Evolutionary conservation across 2,329 filamentous ascomycete genomes (phyloP).

Genomic region (Coleophoma eucalyptorum): DNA sequence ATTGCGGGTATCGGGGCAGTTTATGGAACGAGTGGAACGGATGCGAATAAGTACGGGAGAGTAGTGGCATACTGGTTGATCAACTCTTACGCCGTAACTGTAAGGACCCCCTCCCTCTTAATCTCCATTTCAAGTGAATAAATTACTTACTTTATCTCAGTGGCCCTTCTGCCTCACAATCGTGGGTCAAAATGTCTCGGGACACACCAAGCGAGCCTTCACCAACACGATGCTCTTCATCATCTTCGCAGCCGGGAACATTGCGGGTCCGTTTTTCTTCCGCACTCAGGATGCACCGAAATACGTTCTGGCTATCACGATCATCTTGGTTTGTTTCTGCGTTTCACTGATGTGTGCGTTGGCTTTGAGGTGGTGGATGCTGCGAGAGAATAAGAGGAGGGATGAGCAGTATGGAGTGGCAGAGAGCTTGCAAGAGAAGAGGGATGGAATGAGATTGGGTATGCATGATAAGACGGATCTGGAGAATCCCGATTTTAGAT

Average conservation of each 20-base stretch:
- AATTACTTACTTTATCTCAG: constrained; percentile 4
- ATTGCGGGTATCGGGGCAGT: constrained; percentile 31
- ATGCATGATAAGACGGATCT: constrained; percentile 24
- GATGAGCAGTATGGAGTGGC: constrained; percentile 12
- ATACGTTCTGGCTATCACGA: constrained; percentile 19
- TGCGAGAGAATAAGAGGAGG: constrained; percentile 12
- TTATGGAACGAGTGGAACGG: constrained; percentile 29
- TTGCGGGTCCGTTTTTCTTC: constrained; percentile 43
- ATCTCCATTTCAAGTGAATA: constrained; percentile 15
- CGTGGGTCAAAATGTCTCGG: constrained; percentile 43
- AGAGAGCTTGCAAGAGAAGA: constrained; percentile 15
- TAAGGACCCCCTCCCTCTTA: constrained; percentile 36
- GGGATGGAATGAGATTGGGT: constrained; percentile 19
- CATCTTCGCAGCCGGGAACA: constrained; percentile 41
- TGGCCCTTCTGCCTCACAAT: constrained; percentile 34
- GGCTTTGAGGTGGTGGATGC: constrained; percentile 14
- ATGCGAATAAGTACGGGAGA: constrained; percentile 37
- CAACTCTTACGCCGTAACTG: constrained; percentile 22
- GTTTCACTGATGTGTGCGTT: constrained; percentile 14
- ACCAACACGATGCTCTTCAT: constrained; percentile 45
- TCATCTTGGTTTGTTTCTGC: constrained; percentile 20
- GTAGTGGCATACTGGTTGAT: constrained; percentile 43
- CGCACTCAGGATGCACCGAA: constrained; percentile 31
- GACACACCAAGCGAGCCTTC: constrained; percentile 43
- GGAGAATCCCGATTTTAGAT: constrained; percentile 19